Evolutionary conservation across 2,329 filamentous ascomycete genomes (phyloP), one percentile per base, ranked within the genome.

Genomic region (Stachybotrys chlorohalonatus): DNA sequence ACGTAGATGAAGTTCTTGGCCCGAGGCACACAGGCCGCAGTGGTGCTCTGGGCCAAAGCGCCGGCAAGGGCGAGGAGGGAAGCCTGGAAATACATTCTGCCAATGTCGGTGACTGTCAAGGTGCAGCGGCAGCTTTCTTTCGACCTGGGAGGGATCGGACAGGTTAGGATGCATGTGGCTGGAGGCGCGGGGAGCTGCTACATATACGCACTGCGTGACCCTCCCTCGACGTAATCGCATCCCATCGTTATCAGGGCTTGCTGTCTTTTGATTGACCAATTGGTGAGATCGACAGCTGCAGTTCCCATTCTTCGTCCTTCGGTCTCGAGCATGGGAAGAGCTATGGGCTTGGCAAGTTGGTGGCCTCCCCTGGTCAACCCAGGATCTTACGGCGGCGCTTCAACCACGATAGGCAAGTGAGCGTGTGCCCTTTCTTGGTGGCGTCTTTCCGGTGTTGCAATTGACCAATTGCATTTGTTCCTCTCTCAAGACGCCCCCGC

Each of bases 1-100:
- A 59, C 50, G 50, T 56, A 59, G 52, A 59, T 58, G 52, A 59
- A 51, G 59, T 67, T 68, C 58, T 62, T 63, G 51, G 60, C 61
- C 55, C 52, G 55, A 8, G 55, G 53, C 7, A 11, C 49, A 31
- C 24, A 11, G 8, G n/a, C 32, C 42, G 52, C 55, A 16, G 30
- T 16, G 5, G 52, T 49, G 45, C 16, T 11, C 13, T 51, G 36
- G 49, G 50, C 9, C 48, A 51, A 32, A 13, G 52, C 51, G 54
- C 47, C 48, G 11, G 54, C 52, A 47, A 56, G 16, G 52, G 46
- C 54, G 30, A 56, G 31, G 16, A 47, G 48, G 13, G 53, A 46
- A 46, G 46, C 49, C 31, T 51, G 49, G 31, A 36, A 30, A 51
- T 30, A 30, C 49, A 51, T 51, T 42, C 13, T 24, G 2, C 24